A percentile compares a stretch with the other conserved stretches of the same genome.
These are phyloP conservation scores for Alternaria arbusti DNA, from an alignment of 2,329 filamentous ascomycete species.

Conservation along the genomic window DNA sequence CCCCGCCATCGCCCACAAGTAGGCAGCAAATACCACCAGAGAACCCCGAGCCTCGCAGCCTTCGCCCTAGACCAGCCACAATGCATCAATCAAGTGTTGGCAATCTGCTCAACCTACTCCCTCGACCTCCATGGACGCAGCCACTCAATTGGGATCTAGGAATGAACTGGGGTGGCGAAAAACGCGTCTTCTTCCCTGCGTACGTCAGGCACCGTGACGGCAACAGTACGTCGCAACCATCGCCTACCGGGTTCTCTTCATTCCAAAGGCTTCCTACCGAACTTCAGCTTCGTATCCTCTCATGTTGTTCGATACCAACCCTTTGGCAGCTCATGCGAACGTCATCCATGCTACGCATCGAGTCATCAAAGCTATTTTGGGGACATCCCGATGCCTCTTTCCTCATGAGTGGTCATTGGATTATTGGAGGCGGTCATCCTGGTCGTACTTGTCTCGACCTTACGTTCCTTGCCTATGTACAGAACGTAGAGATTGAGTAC, in stretches of 20 bases:
- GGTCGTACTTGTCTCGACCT: slow-evolving; percentile 15
- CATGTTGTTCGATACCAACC: slow-evolving; percentile 15
- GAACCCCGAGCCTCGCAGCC: neutral
- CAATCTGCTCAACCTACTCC: neutral
- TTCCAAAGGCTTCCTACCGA: slow-evolving; percentile 17
- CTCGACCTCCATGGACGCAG: neutral
- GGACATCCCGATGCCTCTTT: slow-evolving; percentile 11
- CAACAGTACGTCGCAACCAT: neutral
- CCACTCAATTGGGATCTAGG: neutral
- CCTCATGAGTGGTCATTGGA: slow-evolving; percentile 12
- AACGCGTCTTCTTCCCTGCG: neutral
- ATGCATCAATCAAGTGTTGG: neutral
- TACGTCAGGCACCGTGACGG: neutral
- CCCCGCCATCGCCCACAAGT: neutral
- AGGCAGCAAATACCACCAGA: neutral
- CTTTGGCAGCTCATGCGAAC: slow-evolving; percentile 24
- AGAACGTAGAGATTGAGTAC: slow-evolving; percentile 22
- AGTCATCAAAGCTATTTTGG: slow-evolving; percentile 28
- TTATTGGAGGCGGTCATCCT: slow-evolving; percentile 14
- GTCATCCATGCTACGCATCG: slow-evolving; percentile 17
- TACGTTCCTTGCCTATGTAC: slow-evolving; percentile 13
- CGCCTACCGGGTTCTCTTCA: neutral
- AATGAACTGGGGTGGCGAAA: neutral
- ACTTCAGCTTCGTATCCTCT: slow-evolving; percentile 19
- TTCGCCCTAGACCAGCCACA: neutral